Base-by-base conservation (phyloP, 495 filamentous ascomycete genomes). In the Hypoxylon fragiforme region DNA sequence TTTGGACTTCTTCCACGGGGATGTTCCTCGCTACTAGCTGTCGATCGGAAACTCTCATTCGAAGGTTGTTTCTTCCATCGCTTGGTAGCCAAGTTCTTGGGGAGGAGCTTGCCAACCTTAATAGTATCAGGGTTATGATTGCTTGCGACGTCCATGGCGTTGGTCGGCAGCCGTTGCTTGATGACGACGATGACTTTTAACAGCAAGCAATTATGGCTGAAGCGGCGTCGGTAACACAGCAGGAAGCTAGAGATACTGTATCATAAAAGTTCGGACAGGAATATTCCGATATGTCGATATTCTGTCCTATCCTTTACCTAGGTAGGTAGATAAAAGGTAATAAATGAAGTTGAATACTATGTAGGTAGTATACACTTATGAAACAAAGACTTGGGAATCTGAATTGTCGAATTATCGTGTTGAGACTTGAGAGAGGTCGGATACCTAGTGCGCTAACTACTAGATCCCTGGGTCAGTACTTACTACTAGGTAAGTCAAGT, bases 81-180 rank as follows among this genome's bases (percentile, higher is more conserved):
- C 44, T 74, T 77, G 21, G 64, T 63, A 20, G 64, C 60, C 22
- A 82, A 62, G 35, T 67, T 64, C 60, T 73, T 77, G 21, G 74
- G 72, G 28, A 81, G 52, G 21, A 80, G 71, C 67, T 81, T 81
- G 26, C 64, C 72, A 35, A 80, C 67, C 41, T 63, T 64, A 35
- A 70, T 60, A 21, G 54, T 50, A 42, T 49, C 50, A 34, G 48
- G 24, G 24, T 28, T 4, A 28, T 28, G 24, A 28, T 28, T 20
- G 47, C 38, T 53, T 39, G 51, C 55, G 47, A 43, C 54, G 38
- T 67, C 64, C 64, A 64, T 64, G 30, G 44, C 50, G 57, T 35
- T 39, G 46, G 32, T 14, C 26, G 21, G 24, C 31, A 37, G 48
- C 49, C 44, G 64, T 15, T 35, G 38, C 31, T 15, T 7, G 43